Base-by-base conservation (phyloP, 1,284 basidiomycete species). In the Apiotrichum porosum region DNA sequence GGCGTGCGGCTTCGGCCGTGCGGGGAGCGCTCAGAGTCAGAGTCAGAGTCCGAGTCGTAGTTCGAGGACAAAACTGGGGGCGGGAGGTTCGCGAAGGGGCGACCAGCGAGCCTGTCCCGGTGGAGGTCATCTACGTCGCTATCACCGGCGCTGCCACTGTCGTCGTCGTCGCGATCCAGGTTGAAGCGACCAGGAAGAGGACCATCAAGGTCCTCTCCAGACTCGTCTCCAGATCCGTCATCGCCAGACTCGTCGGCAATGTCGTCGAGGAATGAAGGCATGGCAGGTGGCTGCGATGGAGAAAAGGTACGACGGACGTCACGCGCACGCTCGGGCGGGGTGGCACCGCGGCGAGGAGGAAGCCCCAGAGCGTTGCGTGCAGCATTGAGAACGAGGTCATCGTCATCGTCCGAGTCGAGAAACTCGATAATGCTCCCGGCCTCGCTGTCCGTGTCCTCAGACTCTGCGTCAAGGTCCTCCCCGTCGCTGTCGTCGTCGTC, bases 401-500 rank as follows among this genome's bases (percentile, higher is more conserved):
- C 26, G 32, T 44, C 36, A 9, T 37, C 33, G 21, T 46, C 26
- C 9, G 15, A 35, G 15, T 39, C 42, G 33, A 31, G 28, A 12
- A 17, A 15, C 17, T 31, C 39, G 17, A 41, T 41, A 14, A 31
- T 30, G 30, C 28, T 31, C 5, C 31, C 39, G 15, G 4, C 14
- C 24, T 24, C 24, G 15, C 31, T 26, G 10, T 13, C 19, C 6
- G 32, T 31, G 23, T 33, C 30, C 30, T 38, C 36, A 23, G 19
- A 21, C 15, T 30, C n/a, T n/a, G n/a, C 34, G n/a, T 42, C 13
- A 17, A 45, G 15, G 30, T 43, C 35, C 10, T 36, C 31, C 15
- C 34, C 35, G 33, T 50, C 50, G 13, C 36, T 36, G 22, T 49
- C 42, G 30, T 49, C 55, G 6, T 38, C 52, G 10, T 51, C 58